phyloP scores from a whole-genome alignment of 1,284 basidiomycete genomes.

The Rhodotorula sp. region DNA sequence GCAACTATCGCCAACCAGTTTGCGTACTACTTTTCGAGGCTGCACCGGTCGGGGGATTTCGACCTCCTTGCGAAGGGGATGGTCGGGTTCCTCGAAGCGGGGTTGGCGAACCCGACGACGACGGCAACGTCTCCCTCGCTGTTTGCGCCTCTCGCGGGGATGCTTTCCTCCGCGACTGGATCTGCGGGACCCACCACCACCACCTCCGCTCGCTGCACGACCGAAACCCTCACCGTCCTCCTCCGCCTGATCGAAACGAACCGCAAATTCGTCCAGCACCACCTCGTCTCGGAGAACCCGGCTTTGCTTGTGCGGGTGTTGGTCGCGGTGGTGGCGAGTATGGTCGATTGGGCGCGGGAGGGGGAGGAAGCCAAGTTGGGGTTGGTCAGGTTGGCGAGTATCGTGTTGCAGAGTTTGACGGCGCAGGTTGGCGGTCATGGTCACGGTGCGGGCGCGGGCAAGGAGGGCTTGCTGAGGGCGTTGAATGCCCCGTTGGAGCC shows the following conservation, averaged over 20 bases:
- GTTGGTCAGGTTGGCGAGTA: slow-evolving; percentile 81
- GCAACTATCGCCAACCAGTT: slow-evolving; percentile 69
- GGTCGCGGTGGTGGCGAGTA: slow-evolving; percentile 72
- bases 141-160: background rate
- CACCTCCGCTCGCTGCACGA: background rate
- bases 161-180: background rate
- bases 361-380: slow-evolving; percentile 91
- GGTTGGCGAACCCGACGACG: slow-evolving; percentile 50
- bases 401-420: slow-evolving; percentile 87
- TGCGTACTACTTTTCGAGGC: slow-evolving; percentile 81
- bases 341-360: slow-evolving; percentile 83
- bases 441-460: too few species aligned
- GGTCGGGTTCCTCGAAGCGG: slow-evolving; percentile 66
- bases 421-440: background rate
- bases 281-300: background rate
- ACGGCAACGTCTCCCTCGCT: background rate
- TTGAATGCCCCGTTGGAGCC: slow-evolving; percentile 54
- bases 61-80: slow-evolving; percentile 75
- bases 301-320: slow-evolving; percentile 65
- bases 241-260: slow-evolving; percentile 78
- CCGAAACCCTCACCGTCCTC: slow-evolving; percentile 62
- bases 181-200: background rate
- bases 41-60: slow-evolving; percentile 86
- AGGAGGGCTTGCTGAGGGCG: slow-evolving; percentile 54
- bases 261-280: slow-evolving; percentile 16